phyloP scores from a whole-genome alignment of 768 basidiomycete genomes.

The Lactarius pseudohatsudake region DNA sequence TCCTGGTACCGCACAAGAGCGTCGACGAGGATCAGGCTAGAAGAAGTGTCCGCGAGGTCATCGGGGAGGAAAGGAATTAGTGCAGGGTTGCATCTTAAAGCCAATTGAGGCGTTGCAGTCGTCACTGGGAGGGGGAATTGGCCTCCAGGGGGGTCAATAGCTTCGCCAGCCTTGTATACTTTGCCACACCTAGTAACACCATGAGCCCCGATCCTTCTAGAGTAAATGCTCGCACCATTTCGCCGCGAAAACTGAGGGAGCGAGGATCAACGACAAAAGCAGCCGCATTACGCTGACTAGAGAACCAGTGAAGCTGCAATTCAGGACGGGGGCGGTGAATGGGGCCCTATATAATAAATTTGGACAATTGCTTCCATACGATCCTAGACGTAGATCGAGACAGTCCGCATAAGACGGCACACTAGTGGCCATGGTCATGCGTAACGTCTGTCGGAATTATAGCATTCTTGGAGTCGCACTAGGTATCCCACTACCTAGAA shows the following conservation, averaged over 20 bases:
- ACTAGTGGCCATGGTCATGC: too few species aligned
- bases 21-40: slow-evolving; percentile 40
- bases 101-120: slow-evolving; percentile 42
- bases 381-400: too few species aligned
- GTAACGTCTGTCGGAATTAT: too few species aligned
- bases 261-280: not conserved
- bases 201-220: not conserved
- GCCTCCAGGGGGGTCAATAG: slow-evolving; percentile 47
- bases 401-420: too few species aligned
- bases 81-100: slow-evolving; percentile 47
- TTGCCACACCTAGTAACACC: slow-evolving; percentile 46
- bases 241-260: not conserved
- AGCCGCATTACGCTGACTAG: not conserved
- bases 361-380: too few species aligned
- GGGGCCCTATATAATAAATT: not conserved
- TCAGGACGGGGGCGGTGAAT: not conserved
- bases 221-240: slow-evolving; percentile 1
- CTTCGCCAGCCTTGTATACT: slow-evolving; percentile 44
- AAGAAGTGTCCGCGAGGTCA: slow-evolving; percentile 33
- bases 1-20: slow-evolving; percentile 39
- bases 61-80: slow-evolving; percentile 49
- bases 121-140: slow-evolving; percentile 41
- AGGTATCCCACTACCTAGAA: too few species aligned
- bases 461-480: too few species aligned
- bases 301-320: not conserved